Base-by-base conservation (phyloP, 2,329 filamentous ascomycete genomes). In the Nemania abortiva region DNA sequence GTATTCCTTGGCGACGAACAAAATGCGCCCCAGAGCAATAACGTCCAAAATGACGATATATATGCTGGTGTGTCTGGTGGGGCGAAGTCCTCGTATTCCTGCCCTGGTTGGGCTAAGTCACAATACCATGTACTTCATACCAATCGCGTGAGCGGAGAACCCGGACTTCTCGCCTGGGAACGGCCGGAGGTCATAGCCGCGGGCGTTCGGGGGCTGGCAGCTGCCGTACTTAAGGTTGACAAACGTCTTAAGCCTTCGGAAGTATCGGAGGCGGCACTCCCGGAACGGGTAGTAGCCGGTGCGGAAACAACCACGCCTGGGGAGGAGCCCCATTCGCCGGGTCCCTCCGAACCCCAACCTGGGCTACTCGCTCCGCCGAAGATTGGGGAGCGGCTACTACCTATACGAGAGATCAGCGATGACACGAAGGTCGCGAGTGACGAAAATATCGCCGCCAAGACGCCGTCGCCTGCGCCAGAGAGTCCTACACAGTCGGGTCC, bases 161-260 rank as follows among this genome's bases (percentile, higher is more conserved):
- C 83, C 0, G 84, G 85, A 0, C 77, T 87, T 39, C 72, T 88
- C 39, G 81, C 83, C 11, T 86, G 84, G 82, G 84, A 87, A 66
- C 77, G 81, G 18, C 85, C 85, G 1, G 82, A 84, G 37, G 72
- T 85, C 45, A 83, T 87, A 64, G 72, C 77, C 0, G 72, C 79
- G 2, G 86, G 85, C 0, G 78, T 81, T 2, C 77, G 81, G 39
- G 81, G 78, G 3, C 76, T 87, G 39, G 81, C 82, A 0, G 78
- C 78, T 63, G 79, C 78, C 2, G 74, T 86, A 9, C 34, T 84
- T 15, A 76, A 73, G 27, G 68, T 71, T 7, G 83, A 86, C 63
- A 73, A 74, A 45, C 78, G 82, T 18, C 78, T 86, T n/a, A 75
- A 74, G 27, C 70, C 71, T 18, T 34, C 74, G 10, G 34, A 15